phyloP scores from a whole-genome alignment of 1,284 basidiomycete species.

The Irpex rosettiformis region DNA sequence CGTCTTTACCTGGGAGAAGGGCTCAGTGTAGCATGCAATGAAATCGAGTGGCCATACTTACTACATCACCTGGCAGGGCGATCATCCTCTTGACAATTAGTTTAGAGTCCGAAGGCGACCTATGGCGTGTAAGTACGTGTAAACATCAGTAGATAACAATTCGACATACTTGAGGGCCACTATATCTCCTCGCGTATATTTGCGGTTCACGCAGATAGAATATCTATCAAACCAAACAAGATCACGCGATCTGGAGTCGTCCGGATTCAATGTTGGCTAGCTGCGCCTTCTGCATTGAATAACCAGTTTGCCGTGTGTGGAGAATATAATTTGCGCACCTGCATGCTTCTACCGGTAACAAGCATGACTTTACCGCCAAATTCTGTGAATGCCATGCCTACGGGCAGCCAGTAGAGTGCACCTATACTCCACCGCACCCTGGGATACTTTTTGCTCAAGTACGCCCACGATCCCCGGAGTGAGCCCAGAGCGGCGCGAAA shows the following conservation, averaged over 20 bases:
- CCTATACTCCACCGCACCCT: slow-evolving; percentile 23
- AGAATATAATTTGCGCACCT: slow-evolving; percentile 42
- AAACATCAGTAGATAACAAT: not conserved
- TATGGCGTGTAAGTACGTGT: slow-evolving; percentile 24
- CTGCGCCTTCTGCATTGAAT: slow-evolving; percentile 25
- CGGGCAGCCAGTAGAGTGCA: slow-evolving; percentile 56
- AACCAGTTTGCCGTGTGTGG: not conserved
- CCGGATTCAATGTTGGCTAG: slow-evolving; percentile 77
- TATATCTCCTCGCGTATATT: slow-evolving; percentile 57
- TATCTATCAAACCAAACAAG: slow-evolving; percentile 60
- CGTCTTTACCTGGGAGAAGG: slow-evolving; percentile 44
- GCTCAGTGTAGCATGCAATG: not conserved
- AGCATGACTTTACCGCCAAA: slow-evolving; percentile 52
- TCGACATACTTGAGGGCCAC: slow-evolving; percentile 51
- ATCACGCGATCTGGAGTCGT: slow-evolving; percentile 58
- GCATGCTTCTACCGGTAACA: slow-evolving; percentile 70
- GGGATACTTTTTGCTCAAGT: slow-evolving; percentile 14
- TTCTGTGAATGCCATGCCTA: slow-evolving; percentile 44
- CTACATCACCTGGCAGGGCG: slow-evolving; percentile 58
- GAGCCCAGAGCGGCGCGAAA: not conserved
- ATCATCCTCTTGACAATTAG: slow-evolving; percentile 66
- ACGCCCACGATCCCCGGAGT: slow-evolving; percentile 18
- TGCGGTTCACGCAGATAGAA: slow-evolving; percentile 32
- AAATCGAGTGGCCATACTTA: slow-evolving; percentile 19
- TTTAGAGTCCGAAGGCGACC: slow-evolving; percentile 57